These are phyloP conservation scores for Viridothelium virens DNA, from an alignment of 495 filamentous ascomycete species.

Conservation along the genomic window DNA sequence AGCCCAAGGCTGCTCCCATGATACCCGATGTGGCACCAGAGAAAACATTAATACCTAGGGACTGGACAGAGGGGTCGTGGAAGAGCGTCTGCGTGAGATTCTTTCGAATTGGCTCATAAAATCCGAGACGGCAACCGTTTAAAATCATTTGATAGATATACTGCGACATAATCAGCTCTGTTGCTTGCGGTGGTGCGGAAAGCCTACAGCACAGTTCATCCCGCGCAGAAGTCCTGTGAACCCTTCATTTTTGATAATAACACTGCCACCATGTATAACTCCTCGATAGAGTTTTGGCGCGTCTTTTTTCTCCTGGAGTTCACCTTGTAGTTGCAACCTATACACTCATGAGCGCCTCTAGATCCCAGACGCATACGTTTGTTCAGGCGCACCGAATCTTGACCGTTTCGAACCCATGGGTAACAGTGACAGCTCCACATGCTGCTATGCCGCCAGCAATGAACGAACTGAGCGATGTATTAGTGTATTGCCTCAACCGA, in stretches of 20 bases:
- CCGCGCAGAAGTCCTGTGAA: conserved; percentile 78
- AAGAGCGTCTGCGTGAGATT: conserved; percentile 58
- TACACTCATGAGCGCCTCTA: conserved; percentile 12
- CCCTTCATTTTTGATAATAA: conserved; percentile 90
- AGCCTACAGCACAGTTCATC: conserved; percentile 69
- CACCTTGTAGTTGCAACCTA: conserved; percentile 92
- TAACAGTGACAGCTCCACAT: conserved; percentile 94
- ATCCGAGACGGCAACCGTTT: conserved; percentile 92
- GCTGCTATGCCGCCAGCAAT: conserved; percentile 93
- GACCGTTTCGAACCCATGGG: conserved; percentile 96
- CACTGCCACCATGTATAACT: conserved; percentile 83
- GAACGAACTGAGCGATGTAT: conserved; percentile 52
- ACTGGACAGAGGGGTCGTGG: conserved; percentile 65
- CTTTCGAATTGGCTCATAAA: conserved; percentile 89
- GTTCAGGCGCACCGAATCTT: conserved; percentile 72
- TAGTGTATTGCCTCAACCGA: conserved; percentile 1
- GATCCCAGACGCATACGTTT: background rate
- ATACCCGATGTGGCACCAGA: conserved; percentile 81
- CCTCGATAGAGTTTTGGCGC: conserved; percentile 82
- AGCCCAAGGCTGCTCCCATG: conserved; percentile 80
- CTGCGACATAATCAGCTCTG: conserved; percentile 32
- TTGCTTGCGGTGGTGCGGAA: conserved; percentile 15
- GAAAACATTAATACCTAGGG: conserved; percentile 84
- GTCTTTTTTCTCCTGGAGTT: conserved; percentile 77
- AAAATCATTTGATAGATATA: conserved; percentile 96